phyloP scores from a whole-genome alignment of 2,329 filamentous ascomycete species.

The Calonectria pseudoreteaudii region DNA sequence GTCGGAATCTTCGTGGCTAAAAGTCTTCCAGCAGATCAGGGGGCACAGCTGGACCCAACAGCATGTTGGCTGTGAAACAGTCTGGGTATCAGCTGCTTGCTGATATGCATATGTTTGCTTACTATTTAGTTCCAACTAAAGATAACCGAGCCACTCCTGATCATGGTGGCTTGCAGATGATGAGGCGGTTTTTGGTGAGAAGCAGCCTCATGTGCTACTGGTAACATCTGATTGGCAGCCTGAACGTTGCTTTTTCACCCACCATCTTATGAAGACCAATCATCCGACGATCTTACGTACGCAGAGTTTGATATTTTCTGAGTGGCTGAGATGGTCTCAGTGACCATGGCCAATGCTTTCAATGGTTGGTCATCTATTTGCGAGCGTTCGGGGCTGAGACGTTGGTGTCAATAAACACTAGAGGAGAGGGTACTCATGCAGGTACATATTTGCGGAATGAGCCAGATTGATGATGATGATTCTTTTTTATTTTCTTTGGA shows the following conservation, averaged over 20 bases:
- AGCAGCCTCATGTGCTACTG: background rate
- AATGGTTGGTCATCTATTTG: background rate
- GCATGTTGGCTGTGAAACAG: background rate
- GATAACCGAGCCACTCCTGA: background rate
- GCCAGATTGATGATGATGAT: no score
- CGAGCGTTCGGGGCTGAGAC: background rate
- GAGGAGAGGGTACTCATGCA: no score
- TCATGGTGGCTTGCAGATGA: background rate
- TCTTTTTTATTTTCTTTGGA: no score
- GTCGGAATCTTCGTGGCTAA: no score
- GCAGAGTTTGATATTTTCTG: background rate
- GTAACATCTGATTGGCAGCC: background rate
- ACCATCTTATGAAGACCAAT: background rate
- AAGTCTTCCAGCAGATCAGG: background rate
- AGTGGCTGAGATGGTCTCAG: background rate
- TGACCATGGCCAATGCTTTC: background rate
- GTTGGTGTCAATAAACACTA: no score
- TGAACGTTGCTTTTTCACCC: background rate
- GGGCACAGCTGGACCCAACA: background rate
- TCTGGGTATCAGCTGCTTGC: background rate
- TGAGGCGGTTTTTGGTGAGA: background rate
- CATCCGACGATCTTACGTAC: background rate
- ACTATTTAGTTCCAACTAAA: background rate
- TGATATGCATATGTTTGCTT: background rate
- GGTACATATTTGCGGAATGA: no score